Evolutionary conservation across 2,329 filamentous ascomycete species (phyloP), one percentile per base, ranked within the genome.

Genomic region (Drechslerella coelobrocha): DNA sequence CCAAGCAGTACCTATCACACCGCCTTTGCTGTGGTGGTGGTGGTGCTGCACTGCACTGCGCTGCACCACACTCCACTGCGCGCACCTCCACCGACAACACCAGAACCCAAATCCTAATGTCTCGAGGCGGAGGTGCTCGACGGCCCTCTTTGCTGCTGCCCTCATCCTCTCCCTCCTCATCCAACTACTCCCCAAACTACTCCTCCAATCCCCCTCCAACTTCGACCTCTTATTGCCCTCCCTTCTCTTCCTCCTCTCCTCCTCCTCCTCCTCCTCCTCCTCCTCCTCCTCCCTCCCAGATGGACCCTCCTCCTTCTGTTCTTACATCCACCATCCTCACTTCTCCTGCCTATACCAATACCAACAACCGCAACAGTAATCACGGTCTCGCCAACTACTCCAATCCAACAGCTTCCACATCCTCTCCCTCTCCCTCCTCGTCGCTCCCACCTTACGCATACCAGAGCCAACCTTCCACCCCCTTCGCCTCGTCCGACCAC

Each of bases 61-160:
- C 34, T n/a, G 34, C 34, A 48, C 17, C 43, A 54, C 62, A 61
- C 57, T 53, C 65, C n/a, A n/a, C n/a, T n/a, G n/a, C n/a, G n/a
- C n/a, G n/a, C n/a, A n/a, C n/a, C n/a, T n/a, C n/a, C n/a, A n/a
- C n/a, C n/a, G n/a, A n/a, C n/a, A n/a, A n/a, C n/a, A n/a, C n/a
- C n/a, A n/a, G n/a, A n/a, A n/a, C 62, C 62, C 51, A 51, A 56
- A 57, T 47, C 34, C 41, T 24, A 14, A 43, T 69, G 57, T 69
- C 65, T 69, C 65, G 65, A 61, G 65, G 65, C 29, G 65, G 65
- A 61, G 65, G 56, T 62, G 65, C 57, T 69, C 37, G 45, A 69
- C 45, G 57, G 23, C 57, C 50, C 41, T 69, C 65, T 51, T 26
- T 53, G n/a, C n/a, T n/a, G 34, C 34, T 39, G 34, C 34, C 34